phyloP scores from a whole-genome alignment of 2,329 filamentous ascomycete species.

The Trematosphaeria pertusa region DNA sequence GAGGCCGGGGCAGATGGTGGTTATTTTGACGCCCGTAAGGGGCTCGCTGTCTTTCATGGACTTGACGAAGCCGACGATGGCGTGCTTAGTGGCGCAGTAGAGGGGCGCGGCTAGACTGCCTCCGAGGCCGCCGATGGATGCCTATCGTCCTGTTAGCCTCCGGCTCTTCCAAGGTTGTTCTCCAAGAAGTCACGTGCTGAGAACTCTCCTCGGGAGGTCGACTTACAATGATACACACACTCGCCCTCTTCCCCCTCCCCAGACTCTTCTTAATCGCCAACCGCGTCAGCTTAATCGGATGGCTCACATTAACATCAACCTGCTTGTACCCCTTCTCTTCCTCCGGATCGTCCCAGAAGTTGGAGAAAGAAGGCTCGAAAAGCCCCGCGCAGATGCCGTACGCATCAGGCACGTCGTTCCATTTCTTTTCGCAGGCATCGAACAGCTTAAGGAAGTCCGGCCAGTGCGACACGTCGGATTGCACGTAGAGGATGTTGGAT shows the following conservation, averaged over 20 bases:
- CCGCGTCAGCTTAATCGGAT: conserved; percentile 40
- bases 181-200: neutral
- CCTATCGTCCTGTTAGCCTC: conserved; percentile 14
- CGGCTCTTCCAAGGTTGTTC: neutral
- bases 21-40: conserved; percentile 40
- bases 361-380: conserved; percentile 38
- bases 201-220: neutral
- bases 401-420: conserved; percentile 40
- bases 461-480: conserved; percentile 38
- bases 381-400: conserved; percentile 42
- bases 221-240: conserved; percentile 42
- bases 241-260: conserved; percentile 32
- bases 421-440: conserved; percentile 32
- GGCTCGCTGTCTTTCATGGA: conserved; percentile 31
- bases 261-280: conserved; percentile 38
- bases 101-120: conserved; percentile 35
- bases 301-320: conserved; percentile 39
- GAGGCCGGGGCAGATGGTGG: conserved; percentile 32
- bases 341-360: conserved; percentile 41
- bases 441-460: conserved; percentile 34
- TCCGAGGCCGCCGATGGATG: conserved; percentile 33
- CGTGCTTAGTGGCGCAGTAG: conserved; percentile 42
- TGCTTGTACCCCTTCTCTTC: conserved; percentile 34
- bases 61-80: conserved; percentile 41
- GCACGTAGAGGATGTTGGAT: conserved; percentile 32